A percentile compares a stretch with the other conserved stretches of the same genome.
Conservation (phyloP, 2,329 filamentous ascomycete species). For the Eurotiales sp. region DNA sequence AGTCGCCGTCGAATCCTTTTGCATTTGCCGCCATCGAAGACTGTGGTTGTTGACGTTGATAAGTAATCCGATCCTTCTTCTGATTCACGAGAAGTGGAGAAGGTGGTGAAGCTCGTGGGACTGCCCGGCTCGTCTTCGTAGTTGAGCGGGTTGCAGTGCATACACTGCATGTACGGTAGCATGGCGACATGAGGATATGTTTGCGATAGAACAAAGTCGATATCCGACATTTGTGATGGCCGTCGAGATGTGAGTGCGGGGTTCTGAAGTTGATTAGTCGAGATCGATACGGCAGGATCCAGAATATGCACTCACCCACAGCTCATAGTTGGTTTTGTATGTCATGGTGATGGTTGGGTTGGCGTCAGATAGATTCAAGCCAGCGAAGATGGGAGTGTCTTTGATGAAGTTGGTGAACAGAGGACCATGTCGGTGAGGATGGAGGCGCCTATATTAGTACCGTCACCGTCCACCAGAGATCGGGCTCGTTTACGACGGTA, state of each 20-base stretch:
- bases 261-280: conserved; percentile 17
- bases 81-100: background rate
- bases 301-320: conserved; percentile 28
- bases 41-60: background rate
- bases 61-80: background rate
- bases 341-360: conserved; percentile 23
- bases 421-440: background rate
- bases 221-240: conserved; percentile 27
- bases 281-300: background rate
- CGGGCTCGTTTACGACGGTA: background rate
- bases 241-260: conserved; percentile 26
- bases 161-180: conserved; percentile 29
- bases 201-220: conserved; percentile 17
- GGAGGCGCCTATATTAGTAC: background rate
- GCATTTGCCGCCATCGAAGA: background rate
- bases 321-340: conserved; percentile 39
- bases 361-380: background rate
- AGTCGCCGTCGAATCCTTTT: conserved; percentile 11
- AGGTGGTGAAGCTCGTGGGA: conserved; percentile 19
- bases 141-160: conserved; percentile 18
- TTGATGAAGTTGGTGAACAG: background rate
- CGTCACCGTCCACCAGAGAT: background rate
- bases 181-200: conserved; percentile 38
- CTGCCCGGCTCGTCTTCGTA: conserved; percentile 23
- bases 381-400: background rate